Conservation (phyloP, 2,329 filamentous ascomycete genomes). For the Beauveria brongniartii region DNA sequence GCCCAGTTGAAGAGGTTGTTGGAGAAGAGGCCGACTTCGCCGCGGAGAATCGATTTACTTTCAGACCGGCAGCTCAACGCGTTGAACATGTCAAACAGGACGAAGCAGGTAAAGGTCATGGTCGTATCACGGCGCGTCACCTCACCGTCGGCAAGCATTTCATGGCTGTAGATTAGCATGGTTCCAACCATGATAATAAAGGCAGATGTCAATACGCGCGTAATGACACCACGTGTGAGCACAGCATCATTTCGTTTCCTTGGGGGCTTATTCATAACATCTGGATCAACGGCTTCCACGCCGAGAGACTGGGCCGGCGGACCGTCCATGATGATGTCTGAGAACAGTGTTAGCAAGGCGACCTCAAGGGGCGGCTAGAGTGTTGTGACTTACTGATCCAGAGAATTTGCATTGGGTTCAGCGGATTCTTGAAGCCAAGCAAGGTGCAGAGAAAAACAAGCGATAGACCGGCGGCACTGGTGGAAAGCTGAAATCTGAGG, state of each 20-base stretch:
- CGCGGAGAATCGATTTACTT: constrained; percentile 77
- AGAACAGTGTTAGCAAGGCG: background rate
- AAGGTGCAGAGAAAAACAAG: constrained; percentile 89
- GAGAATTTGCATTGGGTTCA: constrained; percentile 99
- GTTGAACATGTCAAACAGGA: constrained; percentile 99
- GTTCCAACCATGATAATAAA: constrained; percentile 88
- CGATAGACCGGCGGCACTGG: constrained; percentile 85
- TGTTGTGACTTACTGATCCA: constrained; percentile 82
- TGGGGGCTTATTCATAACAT: constrained; percentile 87
- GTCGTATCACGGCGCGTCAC: constrained; percentile 93
- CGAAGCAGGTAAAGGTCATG: constrained; percentile 98
- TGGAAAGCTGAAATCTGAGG: constrained; percentile 95
- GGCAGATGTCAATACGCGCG: constrained; percentile 79
- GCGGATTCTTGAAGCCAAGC: constrained; percentile 85
- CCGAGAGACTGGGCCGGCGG: constrained; percentile 94
- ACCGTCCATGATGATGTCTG: constrained; percentile 99
- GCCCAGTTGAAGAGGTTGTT: constrained; percentile 98
- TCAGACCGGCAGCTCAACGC: constrained; percentile 88
- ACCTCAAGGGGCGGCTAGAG: background rate
- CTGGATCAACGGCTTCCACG: constrained; percentile 87
- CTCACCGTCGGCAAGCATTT: constrained; percentile 76
- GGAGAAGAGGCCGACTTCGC: constrained; percentile 73
- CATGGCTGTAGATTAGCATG: constrained; percentile 80
- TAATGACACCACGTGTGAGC: constrained; percentile 74
- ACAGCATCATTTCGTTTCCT: constrained; percentile 79